Base-by-base conservation (phyloP, 1,139 yeast species). In the Suhomyces maxii region DNA sequence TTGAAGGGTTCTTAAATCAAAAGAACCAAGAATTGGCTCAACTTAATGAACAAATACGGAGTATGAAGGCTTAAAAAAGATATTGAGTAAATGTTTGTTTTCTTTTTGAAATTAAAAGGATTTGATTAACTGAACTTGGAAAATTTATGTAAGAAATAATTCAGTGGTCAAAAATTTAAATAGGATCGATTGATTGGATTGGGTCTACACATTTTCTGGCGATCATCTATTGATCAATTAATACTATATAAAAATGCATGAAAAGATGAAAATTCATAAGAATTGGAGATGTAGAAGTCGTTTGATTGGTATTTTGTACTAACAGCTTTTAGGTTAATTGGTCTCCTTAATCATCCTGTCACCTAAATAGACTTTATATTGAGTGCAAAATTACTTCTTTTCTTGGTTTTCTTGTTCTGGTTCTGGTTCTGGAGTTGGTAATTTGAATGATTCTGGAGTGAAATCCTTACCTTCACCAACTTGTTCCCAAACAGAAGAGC, bases 401-500 rank as follows among this genome's bases (percentile, higher is more conserved):
- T 47, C 47, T 38, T 44, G 47, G 26, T 42, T 41, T 44, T 64
- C 78, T 55, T 76, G 79, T 46, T 71, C 66, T 38, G 86, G 86
- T 63, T 86, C 95, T 18, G 91, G 89, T 68, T 83, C 84, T 40
- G 95, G 95, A 46, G 83, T 78, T 46, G 96, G 95, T 63, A 88
- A 80, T 68, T 84, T 85, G 77, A 88, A 88, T 23, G 81, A 69
- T 53, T 84, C 91, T 9, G 96, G 96, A 33, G 95, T 82, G 57
- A 78, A 82, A 65, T 89, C 96, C 56, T 82, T 77, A 61, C 96
- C 96, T 40, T 84, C 87, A 51, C 96, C 96, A 57, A 87, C 93
- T 58, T 87, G 96, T 68, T 89, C 96, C 95, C 96, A 89, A 47
- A 86, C 89, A 36, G 95, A 83, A 26, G 93, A 82, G 42, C 96